A percentile compares a stretch with the other conserved stretches of the same genome.
These are phyloP conservation scores for Phytopythium chamaehyphon DNA, from an alignment of 352 stramenopile species.

Conservation along the genomic window DNA sequence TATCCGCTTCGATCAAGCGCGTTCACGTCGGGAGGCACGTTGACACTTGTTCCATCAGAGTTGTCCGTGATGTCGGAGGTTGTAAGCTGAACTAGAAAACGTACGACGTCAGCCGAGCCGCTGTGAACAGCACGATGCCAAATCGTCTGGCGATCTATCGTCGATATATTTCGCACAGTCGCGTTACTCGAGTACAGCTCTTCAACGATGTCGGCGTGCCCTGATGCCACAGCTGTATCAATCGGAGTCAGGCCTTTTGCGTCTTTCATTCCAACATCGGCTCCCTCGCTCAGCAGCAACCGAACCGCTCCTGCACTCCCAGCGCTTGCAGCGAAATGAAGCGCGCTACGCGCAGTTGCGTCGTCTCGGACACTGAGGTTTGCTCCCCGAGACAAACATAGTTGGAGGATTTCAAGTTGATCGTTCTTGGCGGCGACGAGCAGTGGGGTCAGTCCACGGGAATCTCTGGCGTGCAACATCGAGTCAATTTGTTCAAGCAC, in stretches of 20 bases:
- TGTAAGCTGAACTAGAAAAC: neutral
- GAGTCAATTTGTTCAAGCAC: neutral
- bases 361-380: conserved; percentile 4
- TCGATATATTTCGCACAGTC: conserved; percentile 3
- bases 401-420: conserved; percentile 2
- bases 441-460: conserved; percentile 1
- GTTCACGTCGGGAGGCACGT: neutral
- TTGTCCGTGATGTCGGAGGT: too few species aligned
- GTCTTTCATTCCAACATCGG: conserved; percentile 1
- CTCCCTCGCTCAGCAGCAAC: conserved; percentile 6
- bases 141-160: conserved; percentile 6
- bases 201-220: conserved; percentile 28
- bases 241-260: neutral
- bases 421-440: conserved; percentile 1
- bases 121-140: neutral
- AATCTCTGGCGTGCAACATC: conserved; percentile 1
- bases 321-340: conserved; percentile 1
- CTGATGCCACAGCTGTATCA: neutral
- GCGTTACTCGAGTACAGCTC: conserved; percentile 42
- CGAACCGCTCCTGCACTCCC: neutral
- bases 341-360: conserved; percentile 1
- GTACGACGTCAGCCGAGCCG: neutral
- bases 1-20: neutral
- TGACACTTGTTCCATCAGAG: neutral
- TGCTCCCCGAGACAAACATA: conserved; percentile 4